Base-by-base conservation (phyloP, 768 basidiomycete species). In the Steccherinum ochraceum region DNA sequence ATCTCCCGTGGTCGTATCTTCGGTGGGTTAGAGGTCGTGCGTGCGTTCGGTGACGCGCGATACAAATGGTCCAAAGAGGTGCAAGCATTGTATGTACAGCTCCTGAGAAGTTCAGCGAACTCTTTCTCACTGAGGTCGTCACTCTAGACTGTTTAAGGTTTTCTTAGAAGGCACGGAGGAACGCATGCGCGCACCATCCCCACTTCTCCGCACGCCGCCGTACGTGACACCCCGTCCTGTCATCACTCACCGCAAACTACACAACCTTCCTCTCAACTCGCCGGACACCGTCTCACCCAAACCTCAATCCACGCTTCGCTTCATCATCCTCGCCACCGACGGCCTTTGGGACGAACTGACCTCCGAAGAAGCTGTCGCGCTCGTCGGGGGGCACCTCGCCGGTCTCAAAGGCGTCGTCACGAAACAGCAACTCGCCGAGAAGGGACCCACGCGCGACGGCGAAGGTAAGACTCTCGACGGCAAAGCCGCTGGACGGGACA, bases 281-380 rank as follows among this genome's bases (percentile, higher is more conserved):
- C 58, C n/a, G 10, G 16, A n/a, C 41, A 43, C 41, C 21, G 21
- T 19, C 21, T 23, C 41, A 40, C 57, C 54, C 49, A 66, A 52
- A 61, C 51, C 57, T 57, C 53, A 61, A 61, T 59, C 74, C 65
- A 55, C 74, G 12, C 65, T 83, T 20, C 82, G 83, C 53, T 96
- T 96, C 68, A 61, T 96, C 49, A 87, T 96, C 43, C 79, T 96
- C 42, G 93, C 93, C 2, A 96, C 93, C 0, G 93, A 96, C 57
- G 78, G 78, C n/a, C 56, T 66, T 21, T 63, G 81, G 81, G 72
- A 80, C 61, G 65, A 71, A 46, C 67, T 80, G 43, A 69, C 74
- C 40, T 91, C 90, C 24, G 82, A 90, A 56, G 90, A 94, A 52
- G 89, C 89, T 10, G 92, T 94, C 44, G 76, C 83, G 18, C 81